A percentile compares a stretch with the other conserved stretches of the same genome.
These are phyloP conservation scores for Tricholoma saponaceum DNA, from an alignment of 768 basidiomycete genomes.

Conservation along the genomic window DNA sequence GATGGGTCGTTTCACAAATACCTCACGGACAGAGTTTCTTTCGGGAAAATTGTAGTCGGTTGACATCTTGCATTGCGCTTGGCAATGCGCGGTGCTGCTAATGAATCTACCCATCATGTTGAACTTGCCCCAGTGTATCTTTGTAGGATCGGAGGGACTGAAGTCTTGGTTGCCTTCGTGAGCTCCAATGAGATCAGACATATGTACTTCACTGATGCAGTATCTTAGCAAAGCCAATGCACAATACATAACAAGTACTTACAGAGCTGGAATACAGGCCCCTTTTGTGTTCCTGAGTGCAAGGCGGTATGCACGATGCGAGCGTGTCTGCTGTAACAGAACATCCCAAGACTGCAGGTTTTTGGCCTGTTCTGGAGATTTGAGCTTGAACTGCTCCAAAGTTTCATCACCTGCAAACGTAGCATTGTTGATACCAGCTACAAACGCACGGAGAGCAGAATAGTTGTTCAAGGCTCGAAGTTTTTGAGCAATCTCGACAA, in stretches of 20 bases:
- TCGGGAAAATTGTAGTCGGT: conserved; percentile 61
- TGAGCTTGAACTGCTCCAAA: conserved; percentile 66
- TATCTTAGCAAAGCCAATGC: conserved; percentile 7
- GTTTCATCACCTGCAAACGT: conserved; percentile 76
- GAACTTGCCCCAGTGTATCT: conserved; percentile 96
- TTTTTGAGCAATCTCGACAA: conserved; percentile 78
- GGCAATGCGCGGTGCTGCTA: conserved; percentile 71
- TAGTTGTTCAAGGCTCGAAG: conserved; percentile 89
- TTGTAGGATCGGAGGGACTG: conserved; percentile 55
- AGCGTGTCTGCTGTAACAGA: conserved; percentile 74
- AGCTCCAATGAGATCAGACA: conserved; percentile 83
- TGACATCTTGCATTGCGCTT: conserved; percentile 63
- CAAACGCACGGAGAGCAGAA: conserved; percentile 85
- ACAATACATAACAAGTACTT: conserved; percentile 19
- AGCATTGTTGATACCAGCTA: conserved; percentile 89
- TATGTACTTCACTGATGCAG: conserved; percentile 75
- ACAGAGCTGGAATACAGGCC: conserved; percentile 85
- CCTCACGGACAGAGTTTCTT: conserved; percentile 44
- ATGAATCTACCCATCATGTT: conserved; percentile 89
- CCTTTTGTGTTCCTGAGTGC: conserved; percentile 84
- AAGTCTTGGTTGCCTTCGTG: conserved; percentile 83
- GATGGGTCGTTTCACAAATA: conserved; percentile 52
- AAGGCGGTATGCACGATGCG: conserved; percentile 88
- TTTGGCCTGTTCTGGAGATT: conserved; percentile 67
- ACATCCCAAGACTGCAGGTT: conserved; percentile 80